Evolutionary conservation across 2,329 filamentous ascomycete genomes (phyloP), one percentile per base, ranked within the genome.

Genomic region (Dactylellina leptospora): DNA sequence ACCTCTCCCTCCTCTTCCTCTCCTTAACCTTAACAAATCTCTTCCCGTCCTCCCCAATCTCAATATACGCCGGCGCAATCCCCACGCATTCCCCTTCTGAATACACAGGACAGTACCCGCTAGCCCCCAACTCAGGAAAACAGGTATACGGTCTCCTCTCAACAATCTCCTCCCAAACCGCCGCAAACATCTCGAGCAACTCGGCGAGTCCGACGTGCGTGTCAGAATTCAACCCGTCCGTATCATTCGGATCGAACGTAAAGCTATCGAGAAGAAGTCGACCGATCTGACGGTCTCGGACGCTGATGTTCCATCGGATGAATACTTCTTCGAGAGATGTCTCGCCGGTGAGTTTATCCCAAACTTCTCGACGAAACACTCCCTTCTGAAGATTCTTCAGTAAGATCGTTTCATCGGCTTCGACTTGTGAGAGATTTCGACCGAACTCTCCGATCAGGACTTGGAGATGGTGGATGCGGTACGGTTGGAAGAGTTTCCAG

Each of bases 111-210:
- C 18, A 30, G 23, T 22, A n/a, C n/a, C 40, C 9, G 13, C 27
- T 13, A 48, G 8, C 13, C 63, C 56, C n/a, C n/a, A n/a, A n/a
- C 16, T 63, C 59, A 4, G 51, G 44, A 20, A 45, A 44, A 36
- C 20, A 38, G 2, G 2, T 13, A 9, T 48, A 50, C 23, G 45
- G 53, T 13, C 53, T 10, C 20, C 23, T 53, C 16, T 59, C 51
- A 4, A 40, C 22, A 10, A 63, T 58, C 9, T 71, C 66, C 2
- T 71, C 56, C 66, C 66, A 71, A 9, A 71, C 25, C 3, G 28
- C 42, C 1, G 66, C 66, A 11, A 71, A 23, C 25, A 71, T 55
- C 44, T 63, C 51, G 40, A 63, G 22, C 1, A 47, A 13, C 9
- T 71, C 58, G n/a, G n/a, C n/a, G n/a, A n/a, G n/a, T n/a, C n/a